Conservation (phyloP, 2,329 filamentous ascomycete species). For the Claviceps lovelessii region DNA sequence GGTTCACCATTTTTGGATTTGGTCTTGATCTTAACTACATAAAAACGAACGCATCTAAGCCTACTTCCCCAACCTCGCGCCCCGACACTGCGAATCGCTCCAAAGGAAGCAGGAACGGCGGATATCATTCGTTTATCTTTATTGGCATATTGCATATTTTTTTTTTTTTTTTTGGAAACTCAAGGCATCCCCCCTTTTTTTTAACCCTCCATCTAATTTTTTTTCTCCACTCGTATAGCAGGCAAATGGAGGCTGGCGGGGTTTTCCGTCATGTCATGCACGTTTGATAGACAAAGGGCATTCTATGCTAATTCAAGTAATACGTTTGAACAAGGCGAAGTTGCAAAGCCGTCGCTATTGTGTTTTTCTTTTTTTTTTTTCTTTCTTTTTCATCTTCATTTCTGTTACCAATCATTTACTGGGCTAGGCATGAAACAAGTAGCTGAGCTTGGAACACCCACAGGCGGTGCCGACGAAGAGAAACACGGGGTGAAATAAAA, state of each 20-base stretch:
- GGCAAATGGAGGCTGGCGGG: neutral
- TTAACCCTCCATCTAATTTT: neutral
- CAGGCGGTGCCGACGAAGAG: too few relatives aligned
- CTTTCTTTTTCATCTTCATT: too few relatives aligned
- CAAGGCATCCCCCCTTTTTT: neutral
- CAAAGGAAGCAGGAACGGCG: neutral
- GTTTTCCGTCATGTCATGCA: neutral
- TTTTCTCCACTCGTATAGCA: neutral
- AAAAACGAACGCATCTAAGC: neutral
- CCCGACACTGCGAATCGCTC: neutral
- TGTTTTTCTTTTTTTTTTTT: neutral
- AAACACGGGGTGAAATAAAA: too few relatives aligned
- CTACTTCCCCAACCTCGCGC: too few relatives aligned
- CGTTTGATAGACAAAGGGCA: constrained; percentile 3
- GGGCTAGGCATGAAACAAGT: too few relatives aligned
- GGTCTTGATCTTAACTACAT: neutral
- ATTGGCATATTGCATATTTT: neutral
- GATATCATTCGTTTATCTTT: neutral
- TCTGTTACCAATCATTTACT: too few relatives aligned
- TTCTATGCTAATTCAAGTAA: neutral
- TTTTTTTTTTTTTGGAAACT: neutral
- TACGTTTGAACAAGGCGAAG: neutral
- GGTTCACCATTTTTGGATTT: neutral
- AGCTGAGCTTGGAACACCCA: too few relatives aligned
- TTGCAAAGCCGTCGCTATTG: neutral